Evolutionary conservation across 495 filamentous ascomycete species (phyloP).

Genomic region (Xylaria sp.): DNA sequence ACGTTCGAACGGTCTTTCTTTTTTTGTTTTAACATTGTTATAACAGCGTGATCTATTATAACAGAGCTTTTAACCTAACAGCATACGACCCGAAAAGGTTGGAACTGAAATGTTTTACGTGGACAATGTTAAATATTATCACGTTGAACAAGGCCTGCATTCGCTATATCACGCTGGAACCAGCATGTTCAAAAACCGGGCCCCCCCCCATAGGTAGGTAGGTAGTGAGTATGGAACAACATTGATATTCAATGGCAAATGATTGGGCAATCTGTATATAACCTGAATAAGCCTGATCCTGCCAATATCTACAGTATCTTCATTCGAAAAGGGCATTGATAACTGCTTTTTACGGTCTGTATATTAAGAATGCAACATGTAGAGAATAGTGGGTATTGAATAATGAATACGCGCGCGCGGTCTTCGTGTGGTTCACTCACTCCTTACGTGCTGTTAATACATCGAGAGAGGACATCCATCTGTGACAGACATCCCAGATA

Average conservation of each 20-base stretch:
- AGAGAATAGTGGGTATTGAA: constrained; percentile 28
- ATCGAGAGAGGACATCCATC: constrained; percentile 34
- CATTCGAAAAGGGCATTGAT: neutral
- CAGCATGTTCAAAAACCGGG: too few species aligned
- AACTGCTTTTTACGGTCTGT: neutral
- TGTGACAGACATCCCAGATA: constrained; percentile 35
- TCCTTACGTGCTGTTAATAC: constrained; percentile 30
- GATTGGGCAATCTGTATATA: neutral
- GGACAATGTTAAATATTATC: too few species aligned
- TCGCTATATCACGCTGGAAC: too few species aligned
- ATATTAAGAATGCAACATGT: constrained; percentile 4
- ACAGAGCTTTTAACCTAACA: too few species aligned
- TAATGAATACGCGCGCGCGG: constrained; percentile 17
- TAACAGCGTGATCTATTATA: too few species aligned
- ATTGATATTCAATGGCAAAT: neutral
- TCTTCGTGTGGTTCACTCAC: constrained; percentile 30
- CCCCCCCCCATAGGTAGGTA: too few species aligned
- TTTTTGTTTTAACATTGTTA: too few species aligned
- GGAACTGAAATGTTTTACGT: too few species aligned
- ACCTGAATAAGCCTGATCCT: neutral
- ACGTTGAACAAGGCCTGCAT: too few species aligned
- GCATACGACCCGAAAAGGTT: too few species aligned
- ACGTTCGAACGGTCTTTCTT: too few species aligned
- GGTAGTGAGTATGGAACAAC: neutral
- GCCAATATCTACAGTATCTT: neutral